Base-by-base conservation (phyloP, 2,329 filamentous ascomycete genomes). In the Fusarium tupiense region DNA sequence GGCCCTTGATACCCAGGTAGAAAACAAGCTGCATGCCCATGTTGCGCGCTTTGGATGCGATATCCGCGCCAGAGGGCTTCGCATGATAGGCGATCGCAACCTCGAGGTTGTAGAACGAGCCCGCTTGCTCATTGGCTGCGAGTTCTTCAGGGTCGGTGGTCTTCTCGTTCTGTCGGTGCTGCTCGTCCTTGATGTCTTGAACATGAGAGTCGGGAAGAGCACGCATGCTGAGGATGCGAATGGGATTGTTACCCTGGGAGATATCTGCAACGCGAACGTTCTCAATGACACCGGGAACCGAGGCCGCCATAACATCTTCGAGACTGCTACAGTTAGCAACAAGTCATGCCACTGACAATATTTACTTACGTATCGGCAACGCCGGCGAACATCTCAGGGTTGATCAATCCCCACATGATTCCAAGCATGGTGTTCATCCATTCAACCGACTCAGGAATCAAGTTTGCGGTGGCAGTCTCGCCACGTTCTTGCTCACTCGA, bases 11-110 rank as follows among this genome's bases (percentile, higher is more conserved):
- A 65, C 96, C 96, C 3, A 98, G 88, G 74, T 98, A 98, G 82
- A 99, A 98, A 14, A 98, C 90, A 20, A 98, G 84, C 78, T 97
- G 93, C 94, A 98, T 98, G 79, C 97, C 95, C 94, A 98, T 98
- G 81, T 98, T 98, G 75, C 93, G 90, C 11, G 95, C 94, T 82
- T 95, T 96, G 52, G 93, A 92, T 6, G 93, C 92, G 20, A 94
- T 88, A 54, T 91, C 89, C 66, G 87, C 86, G 10, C 90, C 88
- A 6, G 90, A 92, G 19, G 95, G 95, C 80, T 92, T 91, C 16
- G 96, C 94, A 79, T 98, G 95, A 81, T 98, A 98, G 3, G 95
- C 95, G 78, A 98, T 92, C 0, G 94, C 94, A 33, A 94, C 92
- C 81, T 98, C 95, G 56, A 98, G 87, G 78, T 98, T 98, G 86